Evolutionary conservation across 495 filamentous ascomycete species (phyloP).

Genomic region (Annulohypoxylon bovei): DNA sequence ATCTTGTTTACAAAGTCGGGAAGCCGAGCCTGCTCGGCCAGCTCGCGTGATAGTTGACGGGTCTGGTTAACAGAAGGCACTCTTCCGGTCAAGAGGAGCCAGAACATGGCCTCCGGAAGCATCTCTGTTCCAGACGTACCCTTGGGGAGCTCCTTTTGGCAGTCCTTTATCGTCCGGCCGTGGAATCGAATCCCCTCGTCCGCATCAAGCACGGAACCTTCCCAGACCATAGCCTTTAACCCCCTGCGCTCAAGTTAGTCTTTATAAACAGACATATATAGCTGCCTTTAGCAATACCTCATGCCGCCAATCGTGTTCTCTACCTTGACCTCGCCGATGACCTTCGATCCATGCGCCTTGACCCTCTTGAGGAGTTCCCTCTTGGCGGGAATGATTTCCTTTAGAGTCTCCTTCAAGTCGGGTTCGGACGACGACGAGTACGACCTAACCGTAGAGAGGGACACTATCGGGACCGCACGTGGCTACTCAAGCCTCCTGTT

Average conservation of each 20-base stretch:
- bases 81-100: conserved; percentile 93
- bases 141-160: conserved; percentile 92
- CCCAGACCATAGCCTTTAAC: conserved; percentile 98
- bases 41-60: conserved; percentile 80
- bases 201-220: conserved; percentile 95
- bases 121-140: conserved; percentile 95
- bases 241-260: conserved; percentile 56
- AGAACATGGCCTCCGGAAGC: conserved; percentile 99
- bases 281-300: conserved; percentile 59
- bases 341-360: conserved; percentile 83
- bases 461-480: conserved; percentile 42
- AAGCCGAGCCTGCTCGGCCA: conserved; percentile 87
- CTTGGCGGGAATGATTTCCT: conserved; percentile 86
- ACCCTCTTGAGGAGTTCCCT: conserved; percentile 90
- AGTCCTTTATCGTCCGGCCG: conserved; percentile 97
- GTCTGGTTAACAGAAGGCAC: conserved; percentile 85
- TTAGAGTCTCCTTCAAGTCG: conserved; percentile 86
- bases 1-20: conserved; percentile 86
- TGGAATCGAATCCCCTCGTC: conserved; percentile 99
- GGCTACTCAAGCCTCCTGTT: conserved; percentile 41
- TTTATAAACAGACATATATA: background rate
- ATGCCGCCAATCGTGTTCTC: conserved; percentile 94
- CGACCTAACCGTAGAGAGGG: conserved; percentile 51
- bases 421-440: conserved; percentile 81
- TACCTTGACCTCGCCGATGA: conserved; percentile 92